Evolutionary conservation across 495 filamentous ascomycete genomes (phyloP).

Genomic region (Copromyces sp.): DNA sequence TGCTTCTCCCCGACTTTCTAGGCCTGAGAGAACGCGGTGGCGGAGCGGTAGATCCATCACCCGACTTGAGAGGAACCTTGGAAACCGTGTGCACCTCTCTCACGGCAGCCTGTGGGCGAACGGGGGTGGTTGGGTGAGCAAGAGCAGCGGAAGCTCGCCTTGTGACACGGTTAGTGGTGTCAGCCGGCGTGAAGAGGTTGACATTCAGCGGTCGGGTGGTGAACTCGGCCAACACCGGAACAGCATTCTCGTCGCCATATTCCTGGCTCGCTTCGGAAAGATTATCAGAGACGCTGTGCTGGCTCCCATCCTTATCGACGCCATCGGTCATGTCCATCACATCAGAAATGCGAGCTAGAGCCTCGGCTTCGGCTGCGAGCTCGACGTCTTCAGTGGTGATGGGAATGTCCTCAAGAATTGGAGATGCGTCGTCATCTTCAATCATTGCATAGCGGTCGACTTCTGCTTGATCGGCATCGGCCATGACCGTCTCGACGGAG

Average conservation of each 20-base stretch:
- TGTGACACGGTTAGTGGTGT: not conserved
- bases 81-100: constrained; percentile 55
- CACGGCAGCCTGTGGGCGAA: constrained; percentile 25
- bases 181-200: not conserved
- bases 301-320: not conserved
- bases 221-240: constrained; percentile 24
- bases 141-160: not conserved
- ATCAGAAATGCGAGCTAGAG: constrained; percentile 5
- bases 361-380: constrained; percentile 36
- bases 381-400: constrained; percentile 37
- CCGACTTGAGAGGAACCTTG: constrained; percentile 65
- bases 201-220: not conserved
- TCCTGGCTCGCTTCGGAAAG: constrained; percentile 50
- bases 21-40: constrained; percentile 1
- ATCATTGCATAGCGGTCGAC: not conserved
- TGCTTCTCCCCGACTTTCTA: constrained; percentile 18
- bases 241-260: constrained; percentile 52
- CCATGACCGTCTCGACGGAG: not conserved
- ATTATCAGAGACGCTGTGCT: constrained; percentile 25
- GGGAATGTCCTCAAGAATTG: constrained; percentile 26
- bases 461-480: not conserved
- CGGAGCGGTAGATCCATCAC: constrained; percentile 50
- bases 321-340: not conserved
- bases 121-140: constrained; percentile 12
- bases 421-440: constrained; percentile 13